Evolutionary conservation across 2,329 filamentous ascomycete species (phyloP).

Genomic region (Lecanosticta acicola): DNA sequence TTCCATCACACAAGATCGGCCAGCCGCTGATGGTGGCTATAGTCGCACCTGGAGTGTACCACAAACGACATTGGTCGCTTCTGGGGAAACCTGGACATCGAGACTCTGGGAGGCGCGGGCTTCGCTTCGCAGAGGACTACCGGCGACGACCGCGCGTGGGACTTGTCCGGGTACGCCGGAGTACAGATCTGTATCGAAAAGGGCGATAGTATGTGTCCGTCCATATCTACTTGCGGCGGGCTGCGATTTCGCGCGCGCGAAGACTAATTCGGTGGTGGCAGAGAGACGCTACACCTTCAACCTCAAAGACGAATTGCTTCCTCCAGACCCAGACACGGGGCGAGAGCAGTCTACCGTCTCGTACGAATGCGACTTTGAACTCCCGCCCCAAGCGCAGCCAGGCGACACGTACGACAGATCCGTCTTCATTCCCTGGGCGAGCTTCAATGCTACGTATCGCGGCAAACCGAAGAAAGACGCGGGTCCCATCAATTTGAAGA

Average conservation of each 20-base stretch:
- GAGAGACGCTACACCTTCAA: slow-evolving; percentile 66
- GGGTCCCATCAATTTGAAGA: slow-evolving; percentile 52
- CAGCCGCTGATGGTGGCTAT: background rate
- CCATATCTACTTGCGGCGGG: background rate
- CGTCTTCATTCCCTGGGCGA: slow-evolving; percentile 57
- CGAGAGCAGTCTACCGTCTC: slow-evolving; percentile 66
- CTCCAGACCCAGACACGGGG: slow-evolving; percentile 53
- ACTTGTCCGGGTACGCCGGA: slow-evolving; percentile 44
- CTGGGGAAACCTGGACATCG: slow-evolving; percentile 65
- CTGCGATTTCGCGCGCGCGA: background rate
- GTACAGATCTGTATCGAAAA: slow-evolving; percentile 17
- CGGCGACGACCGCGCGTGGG: slow-evolving; percentile 52
- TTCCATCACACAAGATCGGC: background rate
- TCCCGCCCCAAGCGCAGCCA: slow-evolving; percentile 27
- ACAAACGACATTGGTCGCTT: slow-evolving; percentile 47
- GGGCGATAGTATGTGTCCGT: slow-evolving; percentile 13
- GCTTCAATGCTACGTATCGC: slow-evolving; percentile 67
- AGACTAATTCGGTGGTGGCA: slow-evolving; percentile 14
- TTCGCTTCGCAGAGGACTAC: slow-evolving; percentile 73
- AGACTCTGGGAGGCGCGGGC: slow-evolving; percentile 70
- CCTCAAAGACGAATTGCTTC: slow-evolving; percentile 63
- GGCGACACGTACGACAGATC: slow-evolving; percentile 24
- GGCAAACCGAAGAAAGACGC: slow-evolving; percentile 60
- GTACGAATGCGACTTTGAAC: slow-evolving; percentile 66
- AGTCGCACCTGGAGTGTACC: slow-evolving; percentile 42